These are phyloP conservation scores for Phialemonium atrogriseum DNA, from an alignment of 2,329 filamentous ascomycete species.

Conservation along the genomic window DNA sequence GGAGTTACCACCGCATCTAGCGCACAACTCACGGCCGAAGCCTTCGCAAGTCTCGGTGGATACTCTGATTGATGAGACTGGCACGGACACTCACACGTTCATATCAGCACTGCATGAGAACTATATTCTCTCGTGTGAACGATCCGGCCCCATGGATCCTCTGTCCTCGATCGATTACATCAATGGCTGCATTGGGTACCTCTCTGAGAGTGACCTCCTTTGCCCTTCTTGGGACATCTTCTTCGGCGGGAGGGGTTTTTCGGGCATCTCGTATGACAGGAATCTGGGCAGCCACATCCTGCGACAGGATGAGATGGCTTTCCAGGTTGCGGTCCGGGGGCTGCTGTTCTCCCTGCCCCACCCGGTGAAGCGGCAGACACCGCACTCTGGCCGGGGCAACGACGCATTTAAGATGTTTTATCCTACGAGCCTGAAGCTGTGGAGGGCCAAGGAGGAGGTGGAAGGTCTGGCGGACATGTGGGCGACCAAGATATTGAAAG, in stretches of 20 bases:
- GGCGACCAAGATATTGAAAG: constrained; percentile 51
- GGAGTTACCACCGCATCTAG: constrained; percentile 50
- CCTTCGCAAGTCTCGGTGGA: constrained; percentile 61
- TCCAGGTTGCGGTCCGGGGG: constrained; percentile 82
- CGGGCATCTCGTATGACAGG: constrained; percentile 37
- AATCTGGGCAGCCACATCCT: constrained; percentile 63
- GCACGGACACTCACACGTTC: constrained; percentile 86
- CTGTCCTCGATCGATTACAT: constrained; percentile 66
- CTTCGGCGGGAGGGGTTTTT: constrained; percentile 51
- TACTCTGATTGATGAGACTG: constrained; percentile 81
- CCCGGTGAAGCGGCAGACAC: constrained; percentile 67
- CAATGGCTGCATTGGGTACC: constrained; percentile 74
- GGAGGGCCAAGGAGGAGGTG: constrained; percentile 76
- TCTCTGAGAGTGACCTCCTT: constrained; percentile 84
- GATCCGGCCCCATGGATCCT: constrained; percentile 37
- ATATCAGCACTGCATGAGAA: constrained; percentile 90
- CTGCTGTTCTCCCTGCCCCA: constrained; percentile 76
- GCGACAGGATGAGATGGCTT: constrained; percentile 88
- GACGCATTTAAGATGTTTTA: constrained; percentile 89
- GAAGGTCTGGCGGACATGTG: constrained; percentile 65
- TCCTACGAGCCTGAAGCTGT: constrained; percentile 74
- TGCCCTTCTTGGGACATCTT: constrained; percentile 63
- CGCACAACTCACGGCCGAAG: constrained; percentile 49
- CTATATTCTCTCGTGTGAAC: constrained; percentile 75
- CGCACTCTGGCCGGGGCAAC: constrained; percentile 29